Conservation (phyloP, 1,284 basidiomycete species). For the Irpex lacteus region DNA sequence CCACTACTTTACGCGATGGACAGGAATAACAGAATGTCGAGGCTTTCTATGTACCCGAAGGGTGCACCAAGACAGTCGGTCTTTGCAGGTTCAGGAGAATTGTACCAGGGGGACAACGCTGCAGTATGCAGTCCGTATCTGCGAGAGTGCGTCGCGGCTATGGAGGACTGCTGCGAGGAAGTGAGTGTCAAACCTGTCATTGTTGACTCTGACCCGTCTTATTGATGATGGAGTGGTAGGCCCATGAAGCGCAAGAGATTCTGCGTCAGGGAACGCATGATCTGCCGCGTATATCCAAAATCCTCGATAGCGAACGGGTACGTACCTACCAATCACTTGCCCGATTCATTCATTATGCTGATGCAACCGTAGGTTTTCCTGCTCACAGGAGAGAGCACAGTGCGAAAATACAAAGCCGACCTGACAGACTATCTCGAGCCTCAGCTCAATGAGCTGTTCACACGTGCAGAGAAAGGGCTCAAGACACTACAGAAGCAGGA, state of each 20-base stretch:
- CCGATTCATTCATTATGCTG: neutral
- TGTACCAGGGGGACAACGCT: constrained; percentile 56
- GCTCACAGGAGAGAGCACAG: constrained; percentile 65
- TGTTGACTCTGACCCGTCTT: constrained; percentile 2
- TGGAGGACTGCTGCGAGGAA: constrained; percentile 78
- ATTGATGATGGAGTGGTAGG: constrained; percentile 34
- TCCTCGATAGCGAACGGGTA: constrained; percentile 65
- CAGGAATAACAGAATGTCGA: constrained; percentile 39
- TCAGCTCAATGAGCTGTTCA: constrained; percentile 68
- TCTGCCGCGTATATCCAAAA: constrained; percentile 61
- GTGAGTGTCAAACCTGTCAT: constrained; percentile 30
- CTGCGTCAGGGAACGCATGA: constrained; percentile 68
- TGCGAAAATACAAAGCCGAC: constrained; percentile 66
- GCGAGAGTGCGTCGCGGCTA: constrained; percentile 66
- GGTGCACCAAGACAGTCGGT: constrained; percentile 58
- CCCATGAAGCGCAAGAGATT: constrained; percentile 64
- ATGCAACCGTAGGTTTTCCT: constrained; percentile 54
- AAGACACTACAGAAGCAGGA: constrained; percentile 58
- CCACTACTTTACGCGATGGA: constrained; percentile 9
- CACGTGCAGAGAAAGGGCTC: constrained; percentile 67
- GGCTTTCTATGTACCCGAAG: constrained; percentile 57
- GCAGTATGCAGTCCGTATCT: constrained; percentile 66
- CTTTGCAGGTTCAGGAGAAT: constrained; percentile 57
- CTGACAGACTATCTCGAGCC: constrained; percentile 76
- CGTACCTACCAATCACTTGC: constrained; percentile 11